These are phyloP conservation scores for Argentina anserina DNA, from an alignment of 306 rosid genomes.

Conservation along the genomic window DNA sequence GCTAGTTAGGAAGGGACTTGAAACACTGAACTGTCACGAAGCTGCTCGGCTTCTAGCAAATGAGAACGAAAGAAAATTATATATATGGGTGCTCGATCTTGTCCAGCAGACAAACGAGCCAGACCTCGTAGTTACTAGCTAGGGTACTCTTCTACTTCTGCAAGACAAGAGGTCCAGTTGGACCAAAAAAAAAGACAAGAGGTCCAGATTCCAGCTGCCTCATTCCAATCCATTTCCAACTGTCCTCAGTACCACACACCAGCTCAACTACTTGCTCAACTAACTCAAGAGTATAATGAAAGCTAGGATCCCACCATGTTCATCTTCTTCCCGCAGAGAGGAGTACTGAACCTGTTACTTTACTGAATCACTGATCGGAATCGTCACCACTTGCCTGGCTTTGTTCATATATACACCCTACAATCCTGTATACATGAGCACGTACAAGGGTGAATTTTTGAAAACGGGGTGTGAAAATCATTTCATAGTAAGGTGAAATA, in stretches of 20 bases:
- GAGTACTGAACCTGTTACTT: not conserved
- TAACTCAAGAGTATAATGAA: not conserved
- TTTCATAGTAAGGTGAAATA: no score
- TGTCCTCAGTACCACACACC: not conserved
- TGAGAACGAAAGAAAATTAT: not conserved
- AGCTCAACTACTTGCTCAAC: not conserved
- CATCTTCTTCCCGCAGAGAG: not conserved
- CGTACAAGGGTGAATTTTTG: no score
- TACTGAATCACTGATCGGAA: not conserved
- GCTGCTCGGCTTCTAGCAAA: not conserved
- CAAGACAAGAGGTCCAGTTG: not conserved
- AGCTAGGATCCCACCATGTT: not conserved
- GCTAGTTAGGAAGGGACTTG: not conserved
- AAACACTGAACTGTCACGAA: not conserved
- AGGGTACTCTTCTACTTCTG: not conserved
- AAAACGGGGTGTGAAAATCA: no score
- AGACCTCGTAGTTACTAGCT: not conserved
- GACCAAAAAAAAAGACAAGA: no score
- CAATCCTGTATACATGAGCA: no score
- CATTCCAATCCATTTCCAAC: not conserved
- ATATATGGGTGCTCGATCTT: not conserved
- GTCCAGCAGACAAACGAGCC: not conserved
- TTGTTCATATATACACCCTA: no score
- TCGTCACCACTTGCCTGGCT: not conserved
- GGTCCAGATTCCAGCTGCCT: not conserved